Conservation (phyloP, 192 early-diverging fungal genomes). For the Backusella tuberculispora region DNA sequence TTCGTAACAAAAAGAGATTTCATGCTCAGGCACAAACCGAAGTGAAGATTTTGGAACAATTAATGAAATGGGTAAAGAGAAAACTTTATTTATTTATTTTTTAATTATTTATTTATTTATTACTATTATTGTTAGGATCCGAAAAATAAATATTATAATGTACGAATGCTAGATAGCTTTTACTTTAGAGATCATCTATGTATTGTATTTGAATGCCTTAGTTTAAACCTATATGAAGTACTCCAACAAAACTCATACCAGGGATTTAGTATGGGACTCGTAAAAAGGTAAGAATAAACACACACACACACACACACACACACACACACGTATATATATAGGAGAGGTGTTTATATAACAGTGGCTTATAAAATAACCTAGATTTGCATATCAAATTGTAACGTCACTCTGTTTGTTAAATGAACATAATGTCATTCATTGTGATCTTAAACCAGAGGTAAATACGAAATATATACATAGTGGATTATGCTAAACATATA, state of each 20-base stretch:
- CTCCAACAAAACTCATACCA: slow-evolving; percentile 90
- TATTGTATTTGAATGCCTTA: slow-evolving; percentile 92
- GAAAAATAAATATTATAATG: slow-evolving; percentile 71
- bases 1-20: slow-evolving; percentile 95
- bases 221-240: slow-evolving; percentile 95
- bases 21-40: slow-evolving; percentile 95
- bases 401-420: slow-evolving; percentile 78
- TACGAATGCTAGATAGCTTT: slow-evolving; percentile 91
- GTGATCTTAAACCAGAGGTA: slow-evolving; percentile 95
- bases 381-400: slow-evolving; percentile 83
- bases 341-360: not conserved
- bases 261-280: slow-evolving; percentile 80
- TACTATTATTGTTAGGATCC: slow-evolving; percentile 61
- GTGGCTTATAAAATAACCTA: slow-evolving; percentile 26
- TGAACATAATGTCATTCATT: slow-evolving; percentile 84
- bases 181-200: slow-evolving; percentile 95
- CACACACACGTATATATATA: not conserved
- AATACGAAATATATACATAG: slow-evolving; percentile 44
- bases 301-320: too few relatives aligned
- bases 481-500: not conserved
- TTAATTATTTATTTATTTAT: slow-evolving; percentile 9
- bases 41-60: slow-evolving; percentile 86
- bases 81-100: not conserved
- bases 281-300: slow-evolving; percentile 53
- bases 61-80: slow-evolving; percentile 72